Percentiles rank a stretch among this genome's conserved stretches.
phyloP scores from a whole-genome alignment of 805 yeast genomes.

The Pichia nakasei region DNA sequence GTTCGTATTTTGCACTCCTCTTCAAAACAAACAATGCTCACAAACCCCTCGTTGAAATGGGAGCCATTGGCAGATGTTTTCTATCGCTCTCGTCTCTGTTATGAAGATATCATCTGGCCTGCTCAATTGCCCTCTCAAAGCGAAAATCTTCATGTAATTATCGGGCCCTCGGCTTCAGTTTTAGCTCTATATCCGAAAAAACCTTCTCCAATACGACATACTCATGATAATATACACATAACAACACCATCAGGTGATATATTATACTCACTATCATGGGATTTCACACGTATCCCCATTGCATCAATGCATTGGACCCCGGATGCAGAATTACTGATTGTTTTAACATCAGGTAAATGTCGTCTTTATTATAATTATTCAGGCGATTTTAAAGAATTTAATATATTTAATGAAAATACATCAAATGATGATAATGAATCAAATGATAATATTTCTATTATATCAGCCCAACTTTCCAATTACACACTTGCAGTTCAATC shows the following conservation, averaged over 20 bases:
- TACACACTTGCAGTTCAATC: slow-evolving; percentile 38
- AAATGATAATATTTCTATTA: background rate
- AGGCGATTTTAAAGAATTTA: slow-evolving; percentile 59
- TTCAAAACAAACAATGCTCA: background rate
- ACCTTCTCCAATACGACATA: slow-evolving; percentile 1
- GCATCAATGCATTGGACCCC: slow-evolving; percentile 44
- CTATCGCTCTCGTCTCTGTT: slow-evolving; percentile 55
- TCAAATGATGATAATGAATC: background rate
- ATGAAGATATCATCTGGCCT: slow-evolving; percentile 34
- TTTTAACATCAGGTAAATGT: slow-evolving; percentile 42
- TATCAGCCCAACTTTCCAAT: slow-evolving; percentile 28
- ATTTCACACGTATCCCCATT: slow-evolving; percentile 41
- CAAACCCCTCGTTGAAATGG: slow-evolving; percentile 45
- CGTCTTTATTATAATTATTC: slow-evolving; percentile 58
- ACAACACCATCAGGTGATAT: slow-evolving; percentile 28
- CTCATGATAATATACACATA: slow-evolving; percentile 18
- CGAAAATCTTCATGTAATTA: slow-evolving; percentile 34
- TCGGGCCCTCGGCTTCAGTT: slow-evolving; percentile 47
- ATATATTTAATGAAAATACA: too few relatives aligned
- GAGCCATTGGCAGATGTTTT: slow-evolving; percentile 66
- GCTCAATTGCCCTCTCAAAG: slow-evolving; percentile 36
- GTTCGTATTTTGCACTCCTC: too few relatives aligned
- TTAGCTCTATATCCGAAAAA: slow-evolving; percentile 39
- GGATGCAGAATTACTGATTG: slow-evolving; percentile 47
- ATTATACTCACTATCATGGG: slow-evolving; percentile 30